These are phyloP conservation scores for Leccinellum rugosiceps DNA, from an alignment of 768 basidiomycete genomes.

Conservation along the genomic window DNA sequence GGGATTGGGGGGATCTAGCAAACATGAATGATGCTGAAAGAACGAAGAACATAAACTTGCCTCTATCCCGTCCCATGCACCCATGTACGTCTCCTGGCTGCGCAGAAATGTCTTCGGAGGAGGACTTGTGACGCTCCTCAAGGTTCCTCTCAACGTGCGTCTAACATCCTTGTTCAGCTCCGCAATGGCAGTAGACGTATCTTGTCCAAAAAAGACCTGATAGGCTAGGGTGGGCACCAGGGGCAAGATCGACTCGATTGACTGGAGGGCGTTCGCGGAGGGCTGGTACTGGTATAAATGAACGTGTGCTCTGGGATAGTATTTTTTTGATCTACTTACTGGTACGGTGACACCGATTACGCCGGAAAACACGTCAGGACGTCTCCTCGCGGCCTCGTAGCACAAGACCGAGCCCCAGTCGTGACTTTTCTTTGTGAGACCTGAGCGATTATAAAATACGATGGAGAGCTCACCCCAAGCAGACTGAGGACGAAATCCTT, in stretches of 20 bases:
- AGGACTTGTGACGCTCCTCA: conserved; percentile 51
- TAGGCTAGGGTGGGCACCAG: conserved; percentile 56
- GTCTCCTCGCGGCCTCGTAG: conserved; percentile 63
- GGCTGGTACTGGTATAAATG: conserved; percentile 53
- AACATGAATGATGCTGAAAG: neutral
- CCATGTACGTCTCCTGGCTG: conserved; percentile 47
- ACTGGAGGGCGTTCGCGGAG: conserved; percentile 43
- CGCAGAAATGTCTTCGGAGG: conserved; percentile 55
- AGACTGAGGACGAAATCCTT: conserved; percentile 46
- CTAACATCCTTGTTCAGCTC: conserved; percentile 58
- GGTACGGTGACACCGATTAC: conserved; percentile 61
- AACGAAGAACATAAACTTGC: neutral
- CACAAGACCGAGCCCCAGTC: conserved; percentile 74
- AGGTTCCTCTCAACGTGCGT: conserved; percentile 53
- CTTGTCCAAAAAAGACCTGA: conserved; percentile 57
- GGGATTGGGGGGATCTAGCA: conserved; percentile 56
- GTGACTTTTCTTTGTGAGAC: conserved; percentile 42
- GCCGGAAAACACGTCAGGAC: conserved; percentile 61
- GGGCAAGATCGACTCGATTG: conserved; percentile 39
- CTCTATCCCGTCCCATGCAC: conserved; percentile 44
- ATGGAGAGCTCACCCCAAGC: conserved; percentile 51
- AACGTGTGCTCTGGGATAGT: neutral
- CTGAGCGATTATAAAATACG: neutral
- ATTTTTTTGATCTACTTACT: conserved; percentile 35
- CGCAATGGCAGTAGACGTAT: conserved; percentile 43